These are phyloP conservation scores for Septoria petroselini DNA, from an alignment of 2,329 filamentous ascomycete species.

Conservation along the genomic window DNA sequence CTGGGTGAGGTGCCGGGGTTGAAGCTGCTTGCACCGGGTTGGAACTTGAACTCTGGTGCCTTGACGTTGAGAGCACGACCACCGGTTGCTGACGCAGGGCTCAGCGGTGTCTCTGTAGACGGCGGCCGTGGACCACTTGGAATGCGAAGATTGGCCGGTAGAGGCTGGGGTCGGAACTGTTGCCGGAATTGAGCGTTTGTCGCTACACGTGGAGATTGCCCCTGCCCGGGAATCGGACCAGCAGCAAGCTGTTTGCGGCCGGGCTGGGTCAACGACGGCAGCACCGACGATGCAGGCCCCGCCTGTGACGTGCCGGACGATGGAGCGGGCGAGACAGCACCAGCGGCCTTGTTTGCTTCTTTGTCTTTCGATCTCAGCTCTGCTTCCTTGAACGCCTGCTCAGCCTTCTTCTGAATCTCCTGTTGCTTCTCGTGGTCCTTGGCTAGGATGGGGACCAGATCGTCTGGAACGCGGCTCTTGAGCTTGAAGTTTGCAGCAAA, in stretches of 20 bases:
- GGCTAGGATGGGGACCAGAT: conserved; percentile 90
- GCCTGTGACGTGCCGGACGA: conserved; percentile 18
- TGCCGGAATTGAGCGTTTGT: neutral
- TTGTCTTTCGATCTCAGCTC: conserved; percentile 47
- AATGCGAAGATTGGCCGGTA: conserved; percentile 63
- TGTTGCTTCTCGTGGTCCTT: conserved; percentile 95
- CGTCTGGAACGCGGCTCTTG: conserved; percentile 83
- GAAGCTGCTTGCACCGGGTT: conserved; percentile 75
- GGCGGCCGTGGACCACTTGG: conserved; percentile 49
- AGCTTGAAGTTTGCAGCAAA: conserved; percentile 95
- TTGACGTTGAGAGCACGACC: conserved; percentile 56
- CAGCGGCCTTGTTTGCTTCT: conserved; percentile 26
- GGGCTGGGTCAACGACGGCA: neutral
- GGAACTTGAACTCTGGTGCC: conserved; percentile 78
- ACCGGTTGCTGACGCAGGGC: conserved; percentile 51
- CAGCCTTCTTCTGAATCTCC: conserved; percentile 84
- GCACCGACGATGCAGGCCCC: conserved; percentile 6
- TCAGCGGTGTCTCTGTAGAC: conserved; percentile 38
- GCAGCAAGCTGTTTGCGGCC: neutral
- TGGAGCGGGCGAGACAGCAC: conserved; percentile 26
- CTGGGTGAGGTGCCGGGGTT: conserved; percentile 74
- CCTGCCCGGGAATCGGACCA: conserved; percentile 6
- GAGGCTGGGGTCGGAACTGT: conserved; percentile 40
- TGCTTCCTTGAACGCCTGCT: conserved; percentile 65
- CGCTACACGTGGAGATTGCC: conserved; percentile 7